Evolutionary conservation across 2,329 filamentous ascomycete genomes (phyloP).

Genomic region (Aspergillus vadensis): DNA sequence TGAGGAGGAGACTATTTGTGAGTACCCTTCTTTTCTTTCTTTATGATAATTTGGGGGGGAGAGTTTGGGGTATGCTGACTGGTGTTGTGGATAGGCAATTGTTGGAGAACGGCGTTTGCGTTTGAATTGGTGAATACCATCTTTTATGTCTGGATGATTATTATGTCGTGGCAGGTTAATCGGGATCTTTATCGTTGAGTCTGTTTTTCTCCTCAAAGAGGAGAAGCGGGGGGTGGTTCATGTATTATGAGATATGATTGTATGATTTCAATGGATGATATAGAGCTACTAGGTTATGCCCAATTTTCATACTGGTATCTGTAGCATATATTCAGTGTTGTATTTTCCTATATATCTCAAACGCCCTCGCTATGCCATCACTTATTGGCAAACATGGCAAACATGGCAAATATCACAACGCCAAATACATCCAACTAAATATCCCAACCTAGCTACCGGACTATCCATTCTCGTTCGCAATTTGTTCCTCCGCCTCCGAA

Average conservation of each 20-base stretch:
- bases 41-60: no score
- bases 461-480: conserved; percentile 34
- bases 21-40: conserved; percentile 27
- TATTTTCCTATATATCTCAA: conserved; percentile 7
- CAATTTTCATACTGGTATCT: not conserved
- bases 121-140: conserved; percentile 65
- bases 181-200: conserved; percentile 32
- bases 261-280: not conserved
- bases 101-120: conserved; percentile 64
- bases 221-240: not conserved
- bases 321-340: not conserved
- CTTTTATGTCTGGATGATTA: conserved; percentile 68
- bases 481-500: conserved; percentile 37
- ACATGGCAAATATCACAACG: not conserved
- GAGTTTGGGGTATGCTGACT: conserved; percentile 2
- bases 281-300: not conserved
- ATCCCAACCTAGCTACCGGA: not conserved
- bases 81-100: conserved; percentile 48
- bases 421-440: conserved; percentile 5
- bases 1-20: conserved; percentile 64
- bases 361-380: conserved; percentile 37
- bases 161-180: conserved; percentile 61
- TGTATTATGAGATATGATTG: conserved; percentile 6
- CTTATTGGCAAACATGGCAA: not conserved
- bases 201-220: not conserved